Evolutionary conservation across 2,329 filamentous ascomycete genomes (phyloP), one percentile per base, ranked within the genome.

Genomic region (Pestalotiopsis sp.): DNA sequence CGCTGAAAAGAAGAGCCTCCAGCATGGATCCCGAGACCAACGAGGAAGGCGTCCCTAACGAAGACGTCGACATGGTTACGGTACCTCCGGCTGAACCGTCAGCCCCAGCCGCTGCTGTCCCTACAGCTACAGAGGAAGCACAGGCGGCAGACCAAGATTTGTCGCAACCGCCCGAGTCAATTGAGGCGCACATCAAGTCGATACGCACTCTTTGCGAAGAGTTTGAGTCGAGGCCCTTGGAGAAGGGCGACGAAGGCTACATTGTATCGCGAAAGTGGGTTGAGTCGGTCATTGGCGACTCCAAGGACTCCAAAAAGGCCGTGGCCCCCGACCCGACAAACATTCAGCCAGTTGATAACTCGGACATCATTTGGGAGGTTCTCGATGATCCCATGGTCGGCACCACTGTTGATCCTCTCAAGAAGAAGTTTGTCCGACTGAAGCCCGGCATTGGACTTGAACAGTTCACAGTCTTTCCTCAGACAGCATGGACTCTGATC

Each of bases 341-440:
- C 7, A 87, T 96, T 67, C 94, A 94, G 1, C 92, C 93, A 0
- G 88, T 98, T 39, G 94, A 98, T 83, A 98, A 98, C 77, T 90
- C 92, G 0, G 92, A 95, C 76, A 90, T 98, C 69, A 89, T 95
- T 65, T 83, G 90, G 69, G 86, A 90, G 71, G 84, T 86, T 45
- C 82, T 90, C 68, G 80, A 79, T 64, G 86, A 89, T 69, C 81
- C 84, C 64, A 75, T 71, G 57, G 74, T 78, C 25, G 76, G 76
- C 11, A 78, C 78, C 20, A 70, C 74, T n/a, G 68, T 71, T 23
- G 70, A 74, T 61, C 52, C 72, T 7, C 71, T 77, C 59, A 76
- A 81, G 62, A 80, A 82, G 14, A 82, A 86, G 17, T 97, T 94
- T 74, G 88, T 95, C 39, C 90, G 92, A 3, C 85, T 98, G 59